Evolutionary conservation across 1,284 basidiomycete species (phyloP), one percentile per base, ranked within the genome.

Genomic region (Ceratobasidium sp.): DNA sequence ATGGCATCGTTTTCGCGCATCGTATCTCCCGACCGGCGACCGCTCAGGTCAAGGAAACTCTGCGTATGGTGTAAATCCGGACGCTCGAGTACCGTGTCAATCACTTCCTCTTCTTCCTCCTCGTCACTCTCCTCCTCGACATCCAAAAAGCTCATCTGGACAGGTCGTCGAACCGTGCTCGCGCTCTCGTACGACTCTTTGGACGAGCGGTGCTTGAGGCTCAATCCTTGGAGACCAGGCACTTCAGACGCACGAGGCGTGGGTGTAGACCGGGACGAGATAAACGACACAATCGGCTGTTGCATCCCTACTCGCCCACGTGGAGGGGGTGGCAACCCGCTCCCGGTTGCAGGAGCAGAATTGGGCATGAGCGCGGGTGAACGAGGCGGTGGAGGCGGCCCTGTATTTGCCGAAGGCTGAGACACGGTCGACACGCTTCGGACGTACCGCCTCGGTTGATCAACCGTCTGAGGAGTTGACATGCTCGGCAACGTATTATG

Each of bases 21-120:
- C 36, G 65, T 69, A 43, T 69, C 65, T 39, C 65, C 65, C 26
- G 65, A 69, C 26, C 57, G 65, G 23, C 65, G 65, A 57, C 50
- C 45, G 39, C 65, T 57, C 12, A 69, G 26, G 43, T 69, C 65
- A 36, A 69, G 52, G 52, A 69, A 69, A 30, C 65, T 69, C 36
- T 55, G 65, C 18, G 65, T 26, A 36, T 69, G 50, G 6, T 69
- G 65, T 2, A 69, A 26, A 16, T 10, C 46, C 10, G 50, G 48
- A 26, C 48, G 62, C 26, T 30, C 23, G 45, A n/a, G n/a, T 14
- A n/a, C 62, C 62, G 21, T 16, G n/a, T 65, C 45, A 10, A 2
- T 48, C 48, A 9, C 21, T 1, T 52, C 46, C n/a, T 57, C 65
- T 43, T 43, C 65, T 3, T 69, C 65, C 10, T 57, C 52, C 30